phyloP scores from a whole-genome alignment of 805 yeast genomes.

The Diddensiella transvaalensis region DNA sequence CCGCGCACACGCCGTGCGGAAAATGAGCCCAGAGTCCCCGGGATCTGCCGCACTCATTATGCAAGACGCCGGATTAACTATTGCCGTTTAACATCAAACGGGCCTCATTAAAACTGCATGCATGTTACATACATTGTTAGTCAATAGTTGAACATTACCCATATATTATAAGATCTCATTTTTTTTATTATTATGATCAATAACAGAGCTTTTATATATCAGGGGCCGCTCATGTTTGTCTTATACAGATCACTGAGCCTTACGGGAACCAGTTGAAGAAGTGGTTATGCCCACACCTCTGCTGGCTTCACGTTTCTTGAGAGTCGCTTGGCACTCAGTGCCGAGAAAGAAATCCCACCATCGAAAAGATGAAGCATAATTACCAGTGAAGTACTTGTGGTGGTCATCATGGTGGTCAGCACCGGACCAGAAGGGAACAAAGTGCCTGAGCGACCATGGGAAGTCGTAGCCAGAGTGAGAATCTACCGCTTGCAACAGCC shows the following conservation, averaged over 20 bases:
- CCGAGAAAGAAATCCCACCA: conserved; percentile 89
- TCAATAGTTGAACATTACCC: too few species aligned
- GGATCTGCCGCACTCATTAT: too few species aligned
- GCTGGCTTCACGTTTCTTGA: conserved; percentile 15
- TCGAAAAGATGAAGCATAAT: conserved; percentile 91
- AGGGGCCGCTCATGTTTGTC: not conserved
- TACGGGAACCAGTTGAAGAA: not conserved
- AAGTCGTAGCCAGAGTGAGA: conserved; percentile 98
- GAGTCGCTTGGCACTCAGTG: conserved; percentile 49
- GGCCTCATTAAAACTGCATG: too few species aligned
- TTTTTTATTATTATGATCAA: too few species aligned
- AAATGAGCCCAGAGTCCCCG: too few species aligned
- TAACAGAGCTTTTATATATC: not conserved
- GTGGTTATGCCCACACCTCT: not conserved
- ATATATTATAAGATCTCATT: too few species aligned
- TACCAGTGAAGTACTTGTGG: conserved; percentile 93
- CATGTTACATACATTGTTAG: too few species aligned
- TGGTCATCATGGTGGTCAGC: conserved; percentile 98
- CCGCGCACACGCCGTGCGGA: too few species aligned
- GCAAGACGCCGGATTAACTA: too few species aligned
- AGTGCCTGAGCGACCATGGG: conserved; percentile 91
- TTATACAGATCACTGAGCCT: not conserved
- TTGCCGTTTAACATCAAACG: too few species aligned
- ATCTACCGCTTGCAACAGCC: conserved; percentile 95
- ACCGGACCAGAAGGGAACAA: conserved; percentile 96